A percentile compares a stretch with the other conserved stretches of the same genome.
phyloP scores from a whole-genome alignment of 2,329 filamentous ascomycete genomes.

The Colletotrichum destructivum region DNA sequence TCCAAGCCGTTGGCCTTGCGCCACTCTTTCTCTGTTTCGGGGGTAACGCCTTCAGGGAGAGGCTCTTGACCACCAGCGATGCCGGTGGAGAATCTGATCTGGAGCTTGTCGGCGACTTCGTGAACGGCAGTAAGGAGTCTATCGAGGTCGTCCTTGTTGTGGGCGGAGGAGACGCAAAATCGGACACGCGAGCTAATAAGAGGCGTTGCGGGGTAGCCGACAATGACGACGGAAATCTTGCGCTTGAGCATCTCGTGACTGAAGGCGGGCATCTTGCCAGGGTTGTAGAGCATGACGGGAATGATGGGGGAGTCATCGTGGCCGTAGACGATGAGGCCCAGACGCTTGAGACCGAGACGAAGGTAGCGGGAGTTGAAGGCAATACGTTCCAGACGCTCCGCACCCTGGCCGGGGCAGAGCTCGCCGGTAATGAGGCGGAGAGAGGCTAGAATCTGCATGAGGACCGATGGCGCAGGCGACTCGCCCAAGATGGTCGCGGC shows the following conservation, averaged over 20 bases:
- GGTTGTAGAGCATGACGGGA: slow-evolving; percentile 94
- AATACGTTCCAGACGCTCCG: slow-evolving; percentile 94
- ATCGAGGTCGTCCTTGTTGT: slow-evolving; percentile 99
- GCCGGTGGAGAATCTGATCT: slow-evolving; percentile 97
- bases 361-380: slow-evolving; percentile 99
- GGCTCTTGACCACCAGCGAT: slow-evolving; percentile 89
- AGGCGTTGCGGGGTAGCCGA: slow-evolving; percentile 96
- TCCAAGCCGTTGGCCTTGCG: slow-evolving; percentile 74
- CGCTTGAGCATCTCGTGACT: slow-evolving; percentile 98
- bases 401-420: slow-evolving; percentile 88
- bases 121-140: slow-evolving; percentile 90
- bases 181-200: slow-evolving; percentile 94
- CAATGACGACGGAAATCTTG: slow-evolving; percentile 97
- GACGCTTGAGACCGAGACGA: slow-evolving; percentile 95
- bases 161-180: slow-evolving; percentile 95
- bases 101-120: slow-evolving; percentile 90
- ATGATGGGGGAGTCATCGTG: slow-evolving; percentile 99
- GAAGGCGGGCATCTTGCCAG: slow-evolving; percentile 99
- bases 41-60: slow-evolving; percentile 78
- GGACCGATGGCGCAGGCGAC: slow-evolving; percentile 86
- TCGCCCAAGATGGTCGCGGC: slow-evolving; percentile 91
- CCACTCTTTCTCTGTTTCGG: slow-evolving; percentile 81
- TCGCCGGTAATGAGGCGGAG: slow-evolving; percentile 93
- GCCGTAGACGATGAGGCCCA: slow-evolving; percentile 96
- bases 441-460: slow-evolving; percentile 91